A percentile compares a stretch with the other conserved stretches of the same genome.
Evolutionary conservation across 1,139 yeast genomes (phyloP).

Genomic region (Geotrichum carabidarum): DNA sequence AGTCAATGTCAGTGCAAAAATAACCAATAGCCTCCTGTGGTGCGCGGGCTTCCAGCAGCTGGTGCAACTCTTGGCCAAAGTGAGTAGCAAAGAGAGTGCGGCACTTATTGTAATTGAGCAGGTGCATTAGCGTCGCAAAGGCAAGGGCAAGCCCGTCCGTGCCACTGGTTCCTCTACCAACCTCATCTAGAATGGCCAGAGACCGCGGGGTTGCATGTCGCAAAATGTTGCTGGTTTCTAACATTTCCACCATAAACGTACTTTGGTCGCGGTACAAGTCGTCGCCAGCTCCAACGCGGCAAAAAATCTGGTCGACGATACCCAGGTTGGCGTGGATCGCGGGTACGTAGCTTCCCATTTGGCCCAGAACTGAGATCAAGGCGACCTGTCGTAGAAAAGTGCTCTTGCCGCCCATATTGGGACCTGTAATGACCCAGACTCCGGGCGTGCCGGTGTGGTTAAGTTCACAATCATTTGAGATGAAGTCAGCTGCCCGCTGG

Average conservation of each 20-base stretch:
- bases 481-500: slow-evolving; percentile 45
- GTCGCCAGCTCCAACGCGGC: slow-evolving; percentile 87
- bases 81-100: slow-evolving; percentile 90
- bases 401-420: slow-evolving; percentile 97
- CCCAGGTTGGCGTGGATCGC: slow-evolving; percentile 70
- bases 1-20: slow-evolving; percentile 48
- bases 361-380: slow-evolving; percentile 77
- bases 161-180: slow-evolving; percentile 94
- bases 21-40: slow-evolving; percentile 39
- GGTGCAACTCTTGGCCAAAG: slow-evolving; percentile 65
- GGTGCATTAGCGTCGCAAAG: slow-evolving; percentile 63
- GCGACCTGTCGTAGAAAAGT: slow-evolving; percentile 88
- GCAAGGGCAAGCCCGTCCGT: slow-evolving; percentile 89
- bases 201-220: slow-evolving; percentile 71
- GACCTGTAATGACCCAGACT: slow-evolving; percentile 83
- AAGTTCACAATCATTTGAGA: slow-evolving; percentile 57
- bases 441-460: slow-evolving; percentile 31
- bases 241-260: slow-evolving; percentile 97
- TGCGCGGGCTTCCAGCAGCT: slow-evolving; percentile 37
- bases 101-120: slow-evolving; percentile 55
- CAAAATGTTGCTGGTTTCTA: slow-evolving; percentile 81
- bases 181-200: slow-evolving; percentile 84
- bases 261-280: slow-evolving; percentile 81
- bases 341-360: slow-evolving; percentile 86
- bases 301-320: slow-evolving; percentile 77